Base-by-base conservation (phyloP, 352 stramenopile species). In the Phytophthora constricta region DNA sequence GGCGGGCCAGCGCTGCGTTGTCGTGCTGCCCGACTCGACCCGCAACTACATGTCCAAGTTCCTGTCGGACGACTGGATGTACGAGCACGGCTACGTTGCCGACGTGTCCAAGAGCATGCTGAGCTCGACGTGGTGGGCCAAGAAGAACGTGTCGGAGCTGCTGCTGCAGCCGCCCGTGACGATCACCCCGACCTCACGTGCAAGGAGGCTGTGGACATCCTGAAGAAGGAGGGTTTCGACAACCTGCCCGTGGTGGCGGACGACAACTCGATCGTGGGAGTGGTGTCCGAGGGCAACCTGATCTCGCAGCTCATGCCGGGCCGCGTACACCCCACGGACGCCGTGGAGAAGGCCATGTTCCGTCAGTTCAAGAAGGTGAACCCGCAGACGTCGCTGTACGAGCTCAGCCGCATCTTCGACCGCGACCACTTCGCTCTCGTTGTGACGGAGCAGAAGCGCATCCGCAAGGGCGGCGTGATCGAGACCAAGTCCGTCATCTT, bases 1-100 rank as follows among this genome's bases (percentile, higher is more conserved):
- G 50, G 74, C 81, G 23, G 96, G 92, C 26, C 90, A 99, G 70
- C 86, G 90, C 31, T 98, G 91, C 68, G 96, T 99, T 7, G 93
- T 99, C 5, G 88, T 99, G 48, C 78, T 99, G 16, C 95, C 97
- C 0, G 97, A 99, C 79, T 98, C 89, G 51, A 97, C 97, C 27
- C 84, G 96, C 43, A 99, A 99, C 82, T 99, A 99, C 92, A 99
- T 99, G 96, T 98, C 92, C 74, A 99, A 99, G 84, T 98, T 97
- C 62, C 69, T 99, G 25, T 97, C 82, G 52, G 95, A 99, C 77
- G 90, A 98, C 76, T 99, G 97, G 96, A 96, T 96, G 88, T 93
- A 91, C 72, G 81, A 93, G 58, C 72, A 94, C 70, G 81, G 79
- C 37, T 96, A 92, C 70, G 87, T 96, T 34, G 86, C 90, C 55